phyloP scores from a whole-genome alignment of 2,329 filamentous ascomycete genomes.

The Monilinia vaccinii-corymbosi region DNA sequence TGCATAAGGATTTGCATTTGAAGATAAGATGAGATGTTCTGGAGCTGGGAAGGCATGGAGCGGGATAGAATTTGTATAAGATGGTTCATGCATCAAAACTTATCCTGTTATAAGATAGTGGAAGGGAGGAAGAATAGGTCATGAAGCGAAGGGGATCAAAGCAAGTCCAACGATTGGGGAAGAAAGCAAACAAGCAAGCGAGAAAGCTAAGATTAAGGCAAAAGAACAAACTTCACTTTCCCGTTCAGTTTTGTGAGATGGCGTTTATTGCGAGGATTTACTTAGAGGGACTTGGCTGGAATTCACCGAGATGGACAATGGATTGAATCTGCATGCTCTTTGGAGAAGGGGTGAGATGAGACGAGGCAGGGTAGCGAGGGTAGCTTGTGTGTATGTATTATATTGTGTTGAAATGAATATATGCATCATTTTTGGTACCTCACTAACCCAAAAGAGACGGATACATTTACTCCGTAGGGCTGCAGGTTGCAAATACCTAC shows the following conservation, averaged over 20 bases:
- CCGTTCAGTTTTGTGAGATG: slow-evolving; percentile 5
- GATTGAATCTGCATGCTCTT: not conserved
- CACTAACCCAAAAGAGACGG: not conserved
- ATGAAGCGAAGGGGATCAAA: not conserved
- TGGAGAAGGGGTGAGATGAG: not conserved
- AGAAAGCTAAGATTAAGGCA: not conserved
- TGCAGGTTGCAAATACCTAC: no score
- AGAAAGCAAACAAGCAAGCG: not conserved
- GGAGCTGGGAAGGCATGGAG: not conserved
- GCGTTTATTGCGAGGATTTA: not conserved
- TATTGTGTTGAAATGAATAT: not conserved
- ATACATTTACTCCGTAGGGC: not conserved
- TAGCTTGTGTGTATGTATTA: not conserved
- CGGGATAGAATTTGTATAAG: not conserved
- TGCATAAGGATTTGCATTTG: not conserved
- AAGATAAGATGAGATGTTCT: not conserved
- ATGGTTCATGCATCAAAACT: not conserved
- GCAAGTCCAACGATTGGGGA: not conserved
- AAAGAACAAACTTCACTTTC: slow-evolving; percentile 6
- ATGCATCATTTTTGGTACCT: not conserved
- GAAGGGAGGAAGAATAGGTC: not conserved
- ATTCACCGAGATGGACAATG: not conserved
- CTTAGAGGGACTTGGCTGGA: not conserved
- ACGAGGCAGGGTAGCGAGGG: not conserved
- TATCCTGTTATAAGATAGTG: not conserved